Evolutionary conservation across 148 eudicot species (phyloP), one percentile per base, ranked within the genome.

Genomic region (Polygonum aviculare): DNA sequence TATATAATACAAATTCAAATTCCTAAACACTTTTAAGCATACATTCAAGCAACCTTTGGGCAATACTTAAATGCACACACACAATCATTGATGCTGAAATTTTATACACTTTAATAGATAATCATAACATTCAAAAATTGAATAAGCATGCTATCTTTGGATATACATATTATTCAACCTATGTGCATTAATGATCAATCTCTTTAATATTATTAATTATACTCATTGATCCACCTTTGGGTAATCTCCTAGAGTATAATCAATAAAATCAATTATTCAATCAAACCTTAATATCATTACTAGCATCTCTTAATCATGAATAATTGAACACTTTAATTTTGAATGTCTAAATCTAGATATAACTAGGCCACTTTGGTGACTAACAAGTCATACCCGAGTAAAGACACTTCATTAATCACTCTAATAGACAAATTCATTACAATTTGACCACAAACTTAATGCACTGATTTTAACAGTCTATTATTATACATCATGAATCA

Each of bases 401-500:
- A 52, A 50, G 3, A 52, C 4, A 52, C 16, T 9, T 8, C 12
- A 49, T 4, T 49, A 49, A 4, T 49, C 15, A 49, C 52, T 54
- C 82, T n/a, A 41, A 78, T 50, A 41, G 55, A 72, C 72, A 41
- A 31, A 26, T 26, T 26, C 31, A 26, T 26, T 26, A 26, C 31
- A 0, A 26, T 26, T 26, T 26, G 31, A 1, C 31, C 31, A 26
- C 31, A 26, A 26, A 26, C 1, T 26, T 26, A 26, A 0, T 26
- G 1, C 1, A 26, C 31, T 26, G 31, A 26, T 26, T 26, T 26
- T 26, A 26, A 26, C 31, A 26, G 31, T 26, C 31, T 1, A 26
- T 26, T 26, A 26, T 26, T 1, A 26, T 26, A 26, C 31, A 26
- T 0, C 1, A 26, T 0, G 1, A 26, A 26, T 26, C 31, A 26